phyloP scores from a whole-genome alignment of 495 filamentous ascomycete species.

The Aspergillus asperescens region DNA sequence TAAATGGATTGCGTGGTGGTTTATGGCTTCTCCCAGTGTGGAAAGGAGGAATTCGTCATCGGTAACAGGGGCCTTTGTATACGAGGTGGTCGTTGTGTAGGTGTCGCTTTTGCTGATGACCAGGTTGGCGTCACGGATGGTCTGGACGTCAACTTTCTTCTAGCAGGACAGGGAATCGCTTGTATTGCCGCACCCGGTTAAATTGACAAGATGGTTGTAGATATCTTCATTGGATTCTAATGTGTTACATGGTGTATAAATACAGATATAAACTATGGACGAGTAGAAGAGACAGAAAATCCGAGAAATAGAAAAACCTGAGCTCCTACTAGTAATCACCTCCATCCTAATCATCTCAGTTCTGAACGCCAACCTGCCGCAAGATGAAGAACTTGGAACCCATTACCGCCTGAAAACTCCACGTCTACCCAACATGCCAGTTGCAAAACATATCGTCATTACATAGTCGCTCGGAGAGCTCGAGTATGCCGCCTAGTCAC shows the following conservation, averaged over 20 bases:
- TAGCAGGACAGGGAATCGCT: constrained; percentile 43
- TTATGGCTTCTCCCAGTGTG: constrained; percentile 40
- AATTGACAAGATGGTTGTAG: constrained; percentile 26
- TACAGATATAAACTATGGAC: background rate
- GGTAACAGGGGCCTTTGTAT: constrained; percentile 57
- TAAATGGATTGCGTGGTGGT: constrained; percentile 36
- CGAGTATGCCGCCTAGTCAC: constrained; percentile 34
- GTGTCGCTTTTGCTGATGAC: constrained; percentile 41
- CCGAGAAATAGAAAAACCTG: background rate
- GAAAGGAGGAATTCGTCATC: constrained; percentile 48
- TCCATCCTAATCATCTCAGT: constrained; percentile 1
- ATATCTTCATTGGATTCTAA: background rate
- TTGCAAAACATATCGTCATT: constrained; percentile 17
- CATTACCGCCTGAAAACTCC: constrained; percentile 14
- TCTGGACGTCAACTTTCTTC: constrained; percentile 46
- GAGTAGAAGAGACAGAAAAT: background rate
- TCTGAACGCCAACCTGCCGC: constrained; percentile 5
- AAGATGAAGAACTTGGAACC: background rate
- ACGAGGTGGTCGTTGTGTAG: constrained; percentile 49
- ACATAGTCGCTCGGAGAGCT: constrained; percentile 39
- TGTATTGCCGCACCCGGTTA: constrained; percentile 40
- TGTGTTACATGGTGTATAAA: constrained; percentile 4
- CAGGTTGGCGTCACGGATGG: constrained; percentile 43
- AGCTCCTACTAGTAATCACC: constrained; percentile 7
- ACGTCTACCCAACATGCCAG: background rate